Evolutionary conservation across 106 monocot genomes (phyloP).

Genomic region (Cymbidium sinense): DNA sequence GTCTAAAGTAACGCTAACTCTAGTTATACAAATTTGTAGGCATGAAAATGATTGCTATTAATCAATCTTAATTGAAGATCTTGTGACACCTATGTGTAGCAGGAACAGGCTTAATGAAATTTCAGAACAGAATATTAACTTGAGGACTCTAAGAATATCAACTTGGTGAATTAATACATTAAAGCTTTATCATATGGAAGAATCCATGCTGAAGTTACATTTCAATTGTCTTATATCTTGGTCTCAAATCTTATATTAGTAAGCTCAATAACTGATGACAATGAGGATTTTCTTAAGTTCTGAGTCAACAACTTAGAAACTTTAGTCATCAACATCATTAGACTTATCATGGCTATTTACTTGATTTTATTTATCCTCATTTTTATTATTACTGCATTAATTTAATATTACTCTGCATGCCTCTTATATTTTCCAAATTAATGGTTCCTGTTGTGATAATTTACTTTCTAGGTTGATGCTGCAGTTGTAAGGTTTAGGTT

Average conservation of each 20-base stretch:
- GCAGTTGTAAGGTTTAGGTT: conserved; percentile 78
- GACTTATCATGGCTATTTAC: not conserved
- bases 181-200: not conserved
- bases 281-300: not conserved
- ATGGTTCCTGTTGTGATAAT: not conserved
- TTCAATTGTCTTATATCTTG: not conserved
- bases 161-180: not conserved
- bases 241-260: not conserved
- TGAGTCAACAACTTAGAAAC: not conserved
- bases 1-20: not conserved
- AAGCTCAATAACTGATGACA: not conserved
- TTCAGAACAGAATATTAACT: not conserved
- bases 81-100: not conserved
- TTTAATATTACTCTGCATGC: not conserved
- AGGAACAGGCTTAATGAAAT: not conserved
- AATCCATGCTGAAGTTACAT: not conserved
- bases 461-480: conserved; percentile 69
- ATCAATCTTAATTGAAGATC: not conserved
- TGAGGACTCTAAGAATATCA: not conserved
- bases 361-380: not conserved
- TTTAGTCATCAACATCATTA: not conserved
- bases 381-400: not conserved
- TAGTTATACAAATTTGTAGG: not conserved
- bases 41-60: not conserved
- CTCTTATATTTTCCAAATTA: not conserved